Percentiles rank a stretch among this genome's conserved stretches.
These are phyloP conservation scores for Stereum hirsutum DNA, from an alignment of 1,284 basidiomycete genomes.

Conservation along the genomic window DNA sequence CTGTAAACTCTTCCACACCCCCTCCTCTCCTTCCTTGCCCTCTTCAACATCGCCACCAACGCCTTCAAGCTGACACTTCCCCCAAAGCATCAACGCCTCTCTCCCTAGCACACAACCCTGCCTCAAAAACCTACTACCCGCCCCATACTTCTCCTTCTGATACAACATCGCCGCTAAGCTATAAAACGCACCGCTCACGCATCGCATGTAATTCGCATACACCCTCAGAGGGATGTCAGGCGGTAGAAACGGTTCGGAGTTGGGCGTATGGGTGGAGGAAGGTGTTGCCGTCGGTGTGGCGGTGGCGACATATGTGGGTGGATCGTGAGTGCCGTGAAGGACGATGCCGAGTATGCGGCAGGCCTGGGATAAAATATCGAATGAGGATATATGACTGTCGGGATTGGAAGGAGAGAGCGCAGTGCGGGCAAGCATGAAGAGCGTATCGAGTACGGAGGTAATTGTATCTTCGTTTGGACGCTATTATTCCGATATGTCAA, in stretches of 20 bases:
- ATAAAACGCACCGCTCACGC: constrained; percentile 59
- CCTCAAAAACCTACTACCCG: constrained; percentile 55
- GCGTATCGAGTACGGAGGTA: constrained; percentile 46
- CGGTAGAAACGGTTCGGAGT: too few relatives aligned
- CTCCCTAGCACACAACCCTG: constrained; percentile 47
- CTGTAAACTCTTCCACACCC: constrained; percentile 49
- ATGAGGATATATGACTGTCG: constrained; percentile 39
- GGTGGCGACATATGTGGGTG: too few relatives aligned
- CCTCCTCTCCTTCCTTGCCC: constrained; percentile 18
- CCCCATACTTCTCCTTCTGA: constrained; percentile 46
- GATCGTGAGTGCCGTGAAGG: constrained; percentile 7
- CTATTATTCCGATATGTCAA: too few relatives aligned
- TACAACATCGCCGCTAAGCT: constrained; percentile 58
- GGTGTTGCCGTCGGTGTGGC: too few relatives aligned
- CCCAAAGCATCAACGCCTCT: constrained; percentile 29
- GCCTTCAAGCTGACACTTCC: constrained; percentile 1
- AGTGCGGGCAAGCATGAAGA: constrained; percentile 50
- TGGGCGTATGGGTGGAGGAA: too few relatives aligned
- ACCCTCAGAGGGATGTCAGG: constrained; percentile 3
- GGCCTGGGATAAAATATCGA: constrained; percentile 39
- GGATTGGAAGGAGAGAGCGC: constrained; percentile 34
- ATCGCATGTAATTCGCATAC: constrained; percentile 48
- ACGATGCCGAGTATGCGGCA: constrained; percentile 21
- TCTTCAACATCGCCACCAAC: constrained; percentile 15
- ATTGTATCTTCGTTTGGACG: constrained; percentile 25